Base-by-base conservation (phyloP, 805 yeast species). In the Yamadazyma paraphyllophila region DNA sequence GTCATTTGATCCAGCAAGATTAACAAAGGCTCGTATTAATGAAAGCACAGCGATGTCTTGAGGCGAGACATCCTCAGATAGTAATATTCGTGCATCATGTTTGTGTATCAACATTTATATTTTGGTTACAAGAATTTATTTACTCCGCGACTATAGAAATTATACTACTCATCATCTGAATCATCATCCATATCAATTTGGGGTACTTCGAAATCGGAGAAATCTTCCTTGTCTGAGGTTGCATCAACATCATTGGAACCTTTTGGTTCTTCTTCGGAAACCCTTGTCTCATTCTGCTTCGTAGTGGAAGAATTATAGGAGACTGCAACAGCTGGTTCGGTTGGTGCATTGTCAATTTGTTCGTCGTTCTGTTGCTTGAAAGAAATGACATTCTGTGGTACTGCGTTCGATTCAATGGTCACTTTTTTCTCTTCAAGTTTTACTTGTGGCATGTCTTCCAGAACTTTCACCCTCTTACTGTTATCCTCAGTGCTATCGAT, bases 161-260 rank as follows among this genome's bases (percentile, higher is more conserved):
- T 27, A 24, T 36, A n/a, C 39, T 52, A 51, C 43, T 67, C 69
- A 15, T 65, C 69, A 41, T 71, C 75, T 1, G 72, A 67, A 20
- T 74, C 78, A 41, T 71, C 51, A 29, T 46, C 77, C 39, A 73
- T 58, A 36, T 69, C 74, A 7, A 73, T 50, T 8, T 55, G 71
- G 6, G 83, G 83, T 44, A 78, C 75, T 49, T 77, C 83, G 38
- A 77, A 73, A 50, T 78, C 82, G 14, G 76, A 69, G 13, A 61
- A 65, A 25, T 62, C 29, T 14, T 24, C 44, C n/a, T 16, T 14
- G 11, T 13, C 24, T 17, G 11, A n/a, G 10, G 17, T 10, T 9
- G 35, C 12, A 7, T 1, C 13, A 13, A 36, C 2, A 4, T 33
- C 11, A 15, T 7, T 14, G 13, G 15, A 24, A 2, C 14, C 11